These are phyloP conservation scores for Colletotrichum endophyticum DNA, from an alignment of 2,329 filamentous ascomycete genomes.

Conservation along the genomic window DNA sequence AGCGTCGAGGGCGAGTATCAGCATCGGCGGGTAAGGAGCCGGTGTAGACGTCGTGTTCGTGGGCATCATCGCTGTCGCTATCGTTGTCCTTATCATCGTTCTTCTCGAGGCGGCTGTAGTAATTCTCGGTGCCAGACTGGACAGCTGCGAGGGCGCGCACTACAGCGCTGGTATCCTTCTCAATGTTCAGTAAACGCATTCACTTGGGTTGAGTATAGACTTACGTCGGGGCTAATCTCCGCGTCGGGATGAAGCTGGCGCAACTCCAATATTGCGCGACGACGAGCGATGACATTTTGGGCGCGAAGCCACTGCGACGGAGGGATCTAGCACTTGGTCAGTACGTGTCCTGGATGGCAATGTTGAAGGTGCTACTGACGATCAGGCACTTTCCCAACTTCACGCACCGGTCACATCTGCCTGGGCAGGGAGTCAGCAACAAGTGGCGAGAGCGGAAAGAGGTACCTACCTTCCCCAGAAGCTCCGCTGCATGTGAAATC, in stretches of 20 bases:
- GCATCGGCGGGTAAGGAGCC: neutral
- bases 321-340: neutral
- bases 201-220: neutral
- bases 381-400: neutral
- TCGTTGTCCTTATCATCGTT: neutral
- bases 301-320: neutral
- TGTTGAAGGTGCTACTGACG: neutral
- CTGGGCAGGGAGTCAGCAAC: too few relatives aligned
- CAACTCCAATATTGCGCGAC: neutral
- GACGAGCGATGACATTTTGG: neutral
- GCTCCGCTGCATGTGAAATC: neutral
- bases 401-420: neutral
- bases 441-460: too few relatives aligned
- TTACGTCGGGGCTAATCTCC: neutral
- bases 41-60: neutral
- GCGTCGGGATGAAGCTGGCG: neutral
- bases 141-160: neutral
- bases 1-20: neutral
- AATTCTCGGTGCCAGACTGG: neutral
- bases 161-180: neutral
- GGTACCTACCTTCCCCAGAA: neutral
- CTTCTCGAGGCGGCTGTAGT: neutral
- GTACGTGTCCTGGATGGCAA: neutral
- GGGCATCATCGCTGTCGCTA: neutral
- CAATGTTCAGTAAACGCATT: rapidly evolving